Conservation (phyloP, 2,329 filamentous ascomycete genomes). For the Aotearoamyces nothofagi region DNA sequence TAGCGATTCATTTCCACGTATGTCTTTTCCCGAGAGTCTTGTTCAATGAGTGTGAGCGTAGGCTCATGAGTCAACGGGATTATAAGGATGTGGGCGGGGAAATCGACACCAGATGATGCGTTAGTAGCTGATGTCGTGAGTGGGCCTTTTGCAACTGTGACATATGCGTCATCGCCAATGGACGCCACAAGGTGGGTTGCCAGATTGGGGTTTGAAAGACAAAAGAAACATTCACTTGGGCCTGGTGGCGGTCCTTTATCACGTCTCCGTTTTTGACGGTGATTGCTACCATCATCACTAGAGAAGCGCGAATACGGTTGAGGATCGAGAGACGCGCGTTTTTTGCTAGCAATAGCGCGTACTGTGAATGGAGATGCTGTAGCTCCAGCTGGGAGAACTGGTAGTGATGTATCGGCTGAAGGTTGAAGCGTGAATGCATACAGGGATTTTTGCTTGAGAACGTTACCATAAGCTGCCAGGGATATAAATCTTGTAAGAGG, state of each 20-base stretch:
- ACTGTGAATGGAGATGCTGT: conserved; percentile 61
- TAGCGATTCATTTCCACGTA: conserved; percentile 75
- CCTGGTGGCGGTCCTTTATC: conserved; percentile 43
- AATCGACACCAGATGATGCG: conserved; percentile 44
- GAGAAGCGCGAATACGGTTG: conserved; percentile 38
- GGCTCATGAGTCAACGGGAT: conserved; percentile 75
- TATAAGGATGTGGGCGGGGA: conserved; percentile 79
- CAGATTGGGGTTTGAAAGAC: conserved; percentile 72
- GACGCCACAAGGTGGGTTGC: conserved; percentile 80
- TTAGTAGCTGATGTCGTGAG: conserved; percentile 61
- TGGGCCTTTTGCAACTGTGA: conserved; percentile 87
- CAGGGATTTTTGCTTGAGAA: conserved; percentile 62
- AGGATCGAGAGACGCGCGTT: conserved; percentile 25
- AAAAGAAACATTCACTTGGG: conserved; percentile 86
- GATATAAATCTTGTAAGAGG: conserved; percentile 80
- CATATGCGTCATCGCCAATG: conserved; percentile 74
- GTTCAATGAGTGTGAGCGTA: conserved; percentile 50
- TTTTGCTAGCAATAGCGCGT: conserved; percentile 40
- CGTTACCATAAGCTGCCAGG: conserved; percentile 63
- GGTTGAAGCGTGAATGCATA: conserved; percentile 64
- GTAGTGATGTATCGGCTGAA: conserved; percentile 38
- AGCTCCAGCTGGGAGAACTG: conserved; percentile 47
- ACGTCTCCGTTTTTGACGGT: conserved; percentile 28
- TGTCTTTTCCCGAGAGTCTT: conserved; percentile 37
- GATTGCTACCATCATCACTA: conserved; percentile 24